phyloP scores from a whole-genome alignment of 495 filamentous ascomycete species.

The Evernia prunastri region DNA sequence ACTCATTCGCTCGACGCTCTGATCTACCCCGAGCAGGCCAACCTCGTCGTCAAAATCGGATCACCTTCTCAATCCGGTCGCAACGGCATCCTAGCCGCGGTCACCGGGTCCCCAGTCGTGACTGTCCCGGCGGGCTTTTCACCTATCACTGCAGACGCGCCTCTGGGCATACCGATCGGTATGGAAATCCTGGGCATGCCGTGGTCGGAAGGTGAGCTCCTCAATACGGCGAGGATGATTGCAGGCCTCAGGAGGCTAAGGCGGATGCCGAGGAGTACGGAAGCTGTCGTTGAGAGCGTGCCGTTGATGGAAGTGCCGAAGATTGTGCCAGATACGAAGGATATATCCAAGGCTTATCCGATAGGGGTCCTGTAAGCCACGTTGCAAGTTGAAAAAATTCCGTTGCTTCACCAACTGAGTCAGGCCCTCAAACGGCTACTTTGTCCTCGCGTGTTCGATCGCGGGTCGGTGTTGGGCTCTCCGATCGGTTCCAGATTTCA shows the following conservation, averaged over 20 bases:
- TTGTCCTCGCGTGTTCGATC: too few relatives aligned
- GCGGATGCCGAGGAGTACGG: slow-evolving; percentile 39
- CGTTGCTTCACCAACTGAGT: too few relatives aligned
- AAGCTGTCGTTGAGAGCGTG: slow-evolving; percentile 31
- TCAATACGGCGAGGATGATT: slow-evolving; percentile 43
- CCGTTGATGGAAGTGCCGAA: slow-evolving; percentile 37
- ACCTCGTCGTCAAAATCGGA: slow-evolving; percentile 54
- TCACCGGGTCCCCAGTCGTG: slow-evolving; percentile 58
- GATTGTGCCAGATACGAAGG: slow-evolving; percentile 34
- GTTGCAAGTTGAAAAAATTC: too few relatives aligned
- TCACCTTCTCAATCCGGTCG: slow-evolving; percentile 48
- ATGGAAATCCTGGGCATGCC: slow-evolving; percentile 56
- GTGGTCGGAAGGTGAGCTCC: slow-evolving; percentile 46
- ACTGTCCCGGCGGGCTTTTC: slow-evolving; percentile 52
- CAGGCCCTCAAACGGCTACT: too few relatives aligned
- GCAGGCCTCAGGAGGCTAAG: slow-evolving; percentile 41
- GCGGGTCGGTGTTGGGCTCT: too few relatives aligned
- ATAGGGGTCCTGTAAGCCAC: slow-evolving; percentile 26
- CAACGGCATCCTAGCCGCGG: slow-evolving; percentile 59
- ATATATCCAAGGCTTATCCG: slow-evolving; percentile 43
- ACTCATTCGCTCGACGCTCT: slow-evolving; percentile 47
- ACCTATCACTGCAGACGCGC: slow-evolving; percentile 39
- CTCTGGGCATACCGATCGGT: slow-evolving; percentile 53
- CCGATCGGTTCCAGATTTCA: too few relatives aligned
- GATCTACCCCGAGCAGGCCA: slow-evolving; percentile 61